Evolutionary conservation across 148 eudicot genomes (phyloP).

Genomic region (Limonium bicolor): DNA sequence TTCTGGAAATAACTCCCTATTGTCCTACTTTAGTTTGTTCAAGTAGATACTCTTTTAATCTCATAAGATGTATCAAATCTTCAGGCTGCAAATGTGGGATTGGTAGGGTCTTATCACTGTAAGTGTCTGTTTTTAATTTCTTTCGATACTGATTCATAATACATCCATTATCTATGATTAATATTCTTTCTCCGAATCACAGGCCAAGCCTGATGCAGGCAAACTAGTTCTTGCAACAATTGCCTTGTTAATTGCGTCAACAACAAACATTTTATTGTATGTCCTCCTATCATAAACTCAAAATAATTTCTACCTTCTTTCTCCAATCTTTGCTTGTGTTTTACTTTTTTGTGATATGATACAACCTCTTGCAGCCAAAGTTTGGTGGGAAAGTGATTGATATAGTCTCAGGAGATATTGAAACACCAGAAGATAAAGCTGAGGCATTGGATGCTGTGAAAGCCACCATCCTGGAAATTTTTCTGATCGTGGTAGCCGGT

Average conservation of each 20-base stretch:
- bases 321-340: background rate
- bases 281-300: too few relatives aligned
- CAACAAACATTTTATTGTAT: conserved; percentile 62
- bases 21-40: background rate
- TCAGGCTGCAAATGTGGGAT: conserved; percentile 80
- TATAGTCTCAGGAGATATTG: conserved; percentile 67
- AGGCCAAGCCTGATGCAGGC: conserved; percentile 82
- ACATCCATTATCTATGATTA: background rate
- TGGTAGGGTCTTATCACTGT: conserved; percentile 52
- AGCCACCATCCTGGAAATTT: conserved; percentile 50
- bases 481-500: conserved; percentile 60
- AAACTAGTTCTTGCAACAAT: conserved; percentile 56
- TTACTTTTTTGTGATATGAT: background rate
- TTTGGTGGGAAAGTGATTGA: conserved; percentile 84
- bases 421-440: conserved; percentile 48
- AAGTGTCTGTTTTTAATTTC: background rate
- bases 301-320: background rate
- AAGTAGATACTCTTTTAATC: background rate
- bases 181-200: background rate
- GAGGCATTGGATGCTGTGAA: conserved; percentile 48
- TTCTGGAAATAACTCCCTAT: background rate
- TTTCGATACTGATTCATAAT: background rate
- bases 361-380: conserved; percentile 48
- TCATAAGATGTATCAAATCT: background rate
- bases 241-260: conserved; percentile 65